Base-by-base conservation (phyloP, 1,139 yeast species). In the Diutina siamensis region DNA sequence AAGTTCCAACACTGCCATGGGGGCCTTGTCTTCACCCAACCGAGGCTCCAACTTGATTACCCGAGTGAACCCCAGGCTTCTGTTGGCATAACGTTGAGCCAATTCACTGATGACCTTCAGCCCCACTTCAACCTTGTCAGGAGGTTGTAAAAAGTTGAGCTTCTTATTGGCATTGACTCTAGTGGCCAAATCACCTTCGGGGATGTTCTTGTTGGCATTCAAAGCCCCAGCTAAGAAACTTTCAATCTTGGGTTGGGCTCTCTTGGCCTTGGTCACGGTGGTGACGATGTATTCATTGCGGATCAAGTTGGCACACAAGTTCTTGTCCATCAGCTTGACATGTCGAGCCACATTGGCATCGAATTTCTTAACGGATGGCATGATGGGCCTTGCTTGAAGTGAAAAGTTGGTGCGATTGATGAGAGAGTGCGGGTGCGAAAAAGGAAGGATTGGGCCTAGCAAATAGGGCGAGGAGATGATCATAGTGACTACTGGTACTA, bases 31-130 rank as follows among this genome's bases (percentile, higher is more conserved):
- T 53, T 92, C 94, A 9, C 74, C 74, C 46, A 83, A 64, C 55
- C 98, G 73, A 31, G 94, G 88, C 61, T 92, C 97, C 51, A 94
- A 68, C 55, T 78, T 80, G 53, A 89, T 67, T 49, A 89, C 78
- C 52, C 98, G 76, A 13, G 97, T 88, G 66, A 82, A 92, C 1
- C 97, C 97, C 50, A 87, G 85, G 1, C 65, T 60, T 62, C 96
- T 74, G 31, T 64, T 57, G 8, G 68, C 60, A 58, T 84, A 89
- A 53, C 95, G 71, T 36, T 73, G 65, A 3, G 77, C 76, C 44
- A 88, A 67, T 44, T 78, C 88, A 15, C 70, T 72, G 49, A 84
- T 69, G 44, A 92, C 65, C 59, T 83, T 87, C 20, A 83, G 50
- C 3, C 72, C 74, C 5, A 67, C 57, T 47, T 67, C 71, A 36